phyloP scores from a whole-genome alignment of 129 eudicot species.

The Lactuca saligna region DNA sequence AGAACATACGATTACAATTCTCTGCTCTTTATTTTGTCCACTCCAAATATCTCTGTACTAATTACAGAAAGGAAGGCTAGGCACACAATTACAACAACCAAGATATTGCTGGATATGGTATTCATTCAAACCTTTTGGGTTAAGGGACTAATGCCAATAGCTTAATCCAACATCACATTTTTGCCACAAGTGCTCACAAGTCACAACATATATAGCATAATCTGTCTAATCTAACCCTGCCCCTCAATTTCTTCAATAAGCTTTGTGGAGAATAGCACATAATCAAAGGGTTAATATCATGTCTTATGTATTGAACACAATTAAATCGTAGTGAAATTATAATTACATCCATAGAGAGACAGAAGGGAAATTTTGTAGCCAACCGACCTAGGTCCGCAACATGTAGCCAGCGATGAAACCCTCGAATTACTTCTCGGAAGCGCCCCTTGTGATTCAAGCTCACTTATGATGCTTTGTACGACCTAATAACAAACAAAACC shows the following conservation, averaged over 20 bases:
- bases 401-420: constrained; percentile 97
- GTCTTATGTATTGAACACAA: neutral
- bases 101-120: constrained; percentile 1
- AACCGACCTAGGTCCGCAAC: constrained; percentile 98
- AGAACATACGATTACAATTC: neutral
- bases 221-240: neutral
- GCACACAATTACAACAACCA: constrained; percentile 15
- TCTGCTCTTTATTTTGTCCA: neutral
- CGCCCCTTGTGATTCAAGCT: constrained; percentile 97
- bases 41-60: neutral
- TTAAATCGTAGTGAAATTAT: neutral
- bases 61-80: neutral
- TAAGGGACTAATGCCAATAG: neutral
- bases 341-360: constrained; percentile 4
- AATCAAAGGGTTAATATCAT: neutral
- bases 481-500: constrained; percentile 48
- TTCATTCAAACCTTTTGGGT: constrained; percentile 5
- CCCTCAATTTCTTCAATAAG: neutral
- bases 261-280: constrained; percentile 1
- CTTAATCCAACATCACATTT: constrained; percentile 6
- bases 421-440: constrained; percentile 96
- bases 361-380: neutral
- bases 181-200: neutral
- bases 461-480: constrained; percentile 87
- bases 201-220: neutral